Base-by-base conservation (phyloP, 805 yeast genomes). In the Candida germanica region DNA sequence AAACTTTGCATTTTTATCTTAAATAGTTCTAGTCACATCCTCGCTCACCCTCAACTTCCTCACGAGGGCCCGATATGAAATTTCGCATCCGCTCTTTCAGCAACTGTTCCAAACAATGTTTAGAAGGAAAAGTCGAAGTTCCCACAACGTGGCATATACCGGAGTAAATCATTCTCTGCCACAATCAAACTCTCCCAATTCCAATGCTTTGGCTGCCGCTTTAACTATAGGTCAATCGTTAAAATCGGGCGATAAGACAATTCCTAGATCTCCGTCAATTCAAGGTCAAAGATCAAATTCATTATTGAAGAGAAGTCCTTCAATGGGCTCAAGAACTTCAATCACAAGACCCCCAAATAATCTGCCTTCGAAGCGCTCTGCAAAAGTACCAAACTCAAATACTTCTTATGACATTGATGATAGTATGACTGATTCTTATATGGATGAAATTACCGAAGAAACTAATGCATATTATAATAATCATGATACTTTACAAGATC, bases 141-240 rank as follows among this genome's bases (percentile, higher is more conserved):
- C 50, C 18, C 61, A 56, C 33, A 44, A 49, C 33, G 58, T 68
- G 12, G 54, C 71, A 16, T 67, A 67, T 45, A 67, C 73, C 4
- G 73, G 72, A 16, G 72, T 67, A 16, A 64, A 64, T 43, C 67
- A 56, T 37, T 43, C 50, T 6, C 56, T 64, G 2, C 63, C 63
- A 6, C 45, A 59, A 5, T 35, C 55, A 11, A 52, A 42, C 34
- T 66, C 64, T 38, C 73, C 73, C 14, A 58, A 49, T 43, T 50
- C 56, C 29, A 52, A 54, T 28, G 73, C 73, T 13, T 49, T 61
- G 53, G 73, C 73, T 3, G 73, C 73, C 3, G 73, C 73, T 1
- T 48, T 64, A 31, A 59, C 71, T 20, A 67, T 67, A 41, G 73
- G 73, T 12, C 52, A 66, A 38, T 47, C 35, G 16, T 25, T 38